Evolutionary conservation across 2,329 filamentous ascomycete species (phyloP).

Genomic region (Alternaria sp.): DNA sequence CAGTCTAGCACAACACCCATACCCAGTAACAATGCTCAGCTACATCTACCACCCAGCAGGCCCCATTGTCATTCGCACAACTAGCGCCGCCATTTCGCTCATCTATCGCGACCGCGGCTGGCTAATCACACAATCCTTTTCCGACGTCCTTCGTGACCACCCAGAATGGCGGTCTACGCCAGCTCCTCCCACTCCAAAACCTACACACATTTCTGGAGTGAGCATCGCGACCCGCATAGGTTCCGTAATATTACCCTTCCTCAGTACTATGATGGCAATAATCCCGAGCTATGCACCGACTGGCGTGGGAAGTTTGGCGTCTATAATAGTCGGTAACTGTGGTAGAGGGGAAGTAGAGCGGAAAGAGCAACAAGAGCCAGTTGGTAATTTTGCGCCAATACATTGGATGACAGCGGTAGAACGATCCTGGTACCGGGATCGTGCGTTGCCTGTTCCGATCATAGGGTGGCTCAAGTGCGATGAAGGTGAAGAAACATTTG

Average conservation of each 20-base stretch:
- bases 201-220: not conserved
- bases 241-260: not conserved
- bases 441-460: not conserved
- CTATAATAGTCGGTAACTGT: not conserved
- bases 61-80: constrained; percentile 10
- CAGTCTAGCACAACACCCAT: not conserved
- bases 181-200: not conserved
- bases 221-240: not conserved
- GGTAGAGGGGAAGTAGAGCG: not conserved
- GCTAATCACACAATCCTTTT: constrained; percentile 9
- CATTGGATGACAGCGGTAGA: constrained; percentile 13
- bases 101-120: constrained; percentile 8
- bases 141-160: not conserved
- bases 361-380: not conserved
- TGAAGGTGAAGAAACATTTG: not conserved
- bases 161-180: constrained; percentile 4
- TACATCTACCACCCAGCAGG: constrained; percentile 15
- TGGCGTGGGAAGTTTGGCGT: not conserved
- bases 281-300: not conserved
- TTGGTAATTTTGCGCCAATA: constrained; percentile 1
- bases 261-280: not conserved
- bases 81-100: constrained; percentile 5
- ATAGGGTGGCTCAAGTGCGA: constrained; percentile 1
- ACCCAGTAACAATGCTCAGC: constrained; percentile 10
- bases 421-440: constrained; percentile 4